Percentiles rank a stretch among this genome's conserved stretches.
Conservation (phyloP, 495 filamentous ascomycete genomes). For the Hypomontagnella submonticulosa region DNA sequence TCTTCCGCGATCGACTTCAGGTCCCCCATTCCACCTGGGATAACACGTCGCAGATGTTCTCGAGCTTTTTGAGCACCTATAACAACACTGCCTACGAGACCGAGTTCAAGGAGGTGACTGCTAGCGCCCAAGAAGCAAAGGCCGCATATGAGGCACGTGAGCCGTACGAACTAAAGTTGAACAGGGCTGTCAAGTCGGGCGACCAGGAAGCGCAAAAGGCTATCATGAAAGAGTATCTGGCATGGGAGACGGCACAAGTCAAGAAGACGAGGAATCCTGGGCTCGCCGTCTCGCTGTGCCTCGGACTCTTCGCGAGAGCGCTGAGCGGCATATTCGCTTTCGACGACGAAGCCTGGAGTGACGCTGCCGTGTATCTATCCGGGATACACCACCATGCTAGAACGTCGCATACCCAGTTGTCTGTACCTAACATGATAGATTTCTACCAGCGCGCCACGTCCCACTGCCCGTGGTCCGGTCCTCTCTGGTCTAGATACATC, state of each 20-base stretch:
- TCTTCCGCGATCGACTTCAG: constrained; percentile 79
- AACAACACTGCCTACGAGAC: constrained; percentile 79
- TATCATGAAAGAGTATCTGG: constrained; percentile 78
- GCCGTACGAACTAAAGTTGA: constrained; percentile 74
- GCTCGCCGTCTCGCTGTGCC: constrained; percentile 68
- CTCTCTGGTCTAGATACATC: constrained; percentile 89
- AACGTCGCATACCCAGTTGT: constrained; percentile 34
- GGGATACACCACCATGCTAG: constrained; percentile 51
- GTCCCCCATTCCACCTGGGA: constrained; percentile 88
- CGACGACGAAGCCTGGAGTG: constrained; percentile 79
- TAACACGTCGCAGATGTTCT: constrained; percentile 83
- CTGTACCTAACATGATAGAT: constrained; percentile 59
- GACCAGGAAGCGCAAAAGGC: constrained; percentile 68
- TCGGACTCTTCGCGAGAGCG: constrained; percentile 82
- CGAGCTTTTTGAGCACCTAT: constrained; percentile 80
- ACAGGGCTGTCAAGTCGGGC: constrained; percentile 65
- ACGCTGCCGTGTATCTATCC: constrained; percentile 78
- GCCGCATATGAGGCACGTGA: constrained; percentile 74
- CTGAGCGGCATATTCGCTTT: constrained; percentile 72
- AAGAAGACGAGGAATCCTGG: constrained; percentile 59
- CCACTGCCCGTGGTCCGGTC: constrained; percentile 92
- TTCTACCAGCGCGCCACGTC: constrained; percentile 76
- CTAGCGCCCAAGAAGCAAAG: constrained; percentile 74
- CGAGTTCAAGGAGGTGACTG: constrained; percentile 78
- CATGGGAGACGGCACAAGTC: constrained; percentile 79